Evolutionary conservation across 2,329 filamentous ascomycete species (phyloP), one percentile per base, ranked within the genome.

Genomic region (Phialophora verrucosa): DNA sequence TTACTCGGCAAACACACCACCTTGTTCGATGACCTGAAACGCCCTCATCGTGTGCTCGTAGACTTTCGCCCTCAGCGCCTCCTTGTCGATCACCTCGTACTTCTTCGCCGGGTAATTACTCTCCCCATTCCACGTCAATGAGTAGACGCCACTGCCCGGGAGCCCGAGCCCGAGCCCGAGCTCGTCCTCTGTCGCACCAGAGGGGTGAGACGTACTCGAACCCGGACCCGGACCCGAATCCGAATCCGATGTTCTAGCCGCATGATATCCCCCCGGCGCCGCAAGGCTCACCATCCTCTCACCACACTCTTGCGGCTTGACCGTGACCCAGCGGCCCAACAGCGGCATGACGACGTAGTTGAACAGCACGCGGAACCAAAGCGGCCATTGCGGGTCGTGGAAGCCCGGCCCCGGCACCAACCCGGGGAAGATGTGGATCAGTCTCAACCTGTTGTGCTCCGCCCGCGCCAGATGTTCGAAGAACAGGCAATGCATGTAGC

Each of bases 371-470:
- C 71, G 73, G 54, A 76, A 74, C 75, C 76, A 79, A 1, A 59
- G 27, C 8, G 76, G 76, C 20, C 74, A 68, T 1, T 67, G 72
- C 0, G 68, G 57, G 27, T 64, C 72, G 27, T 73, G 68, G 38
- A 76, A 78, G 0, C 31, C 71, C 0, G 73, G 74, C 0, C 73
- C 75, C 7, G 75, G 68, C 2, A 79, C 76, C 0, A 80, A 66
- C 0, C 77, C 75, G 0, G 78, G 78, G 54, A 73, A 77, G 32
- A 75, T 72, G 66, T 78, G 76, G 4, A 70, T 66, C 12, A 76
- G 65, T 3, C 65, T 62, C 3, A 78, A 50, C 29, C 72, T 74
- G 6, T 1, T 25, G 23, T 1, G 1, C 23, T 1, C 2, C 31
- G 29, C 7, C 29, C 1, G 6, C 10, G 32, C 32, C 32, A 35